A percentile compares a stretch with the other conserved stretches of the same genome.
Conservation (phyloP, 208 protist species). For the Angomonas desouzai region DNA sequence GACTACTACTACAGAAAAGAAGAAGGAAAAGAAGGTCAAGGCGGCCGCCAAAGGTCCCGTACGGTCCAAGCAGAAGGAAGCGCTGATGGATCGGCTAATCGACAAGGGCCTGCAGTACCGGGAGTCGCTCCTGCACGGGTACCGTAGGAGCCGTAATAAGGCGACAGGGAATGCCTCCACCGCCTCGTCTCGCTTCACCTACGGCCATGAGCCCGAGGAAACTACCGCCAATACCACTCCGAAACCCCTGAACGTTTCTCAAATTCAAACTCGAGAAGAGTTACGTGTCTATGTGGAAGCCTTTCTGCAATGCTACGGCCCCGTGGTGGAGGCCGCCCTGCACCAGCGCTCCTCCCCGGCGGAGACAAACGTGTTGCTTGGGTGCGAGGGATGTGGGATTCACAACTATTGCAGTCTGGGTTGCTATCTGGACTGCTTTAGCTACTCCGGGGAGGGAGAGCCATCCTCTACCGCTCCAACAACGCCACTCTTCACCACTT, state of each 20-base stretch:
- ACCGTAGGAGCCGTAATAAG: too few species aligned
- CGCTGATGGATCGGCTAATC: background rate
- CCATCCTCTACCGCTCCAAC: background rate
- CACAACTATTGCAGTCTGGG: slow-evolving; percentile 1
- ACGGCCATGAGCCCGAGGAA: background rate
- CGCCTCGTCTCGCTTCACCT: too few species aligned
- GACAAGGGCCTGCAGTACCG: background rate
- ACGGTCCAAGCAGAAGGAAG: background rate
- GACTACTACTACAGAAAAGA: background rate
- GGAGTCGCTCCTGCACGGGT: background rate
- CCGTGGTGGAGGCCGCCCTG: background rate
- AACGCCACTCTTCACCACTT: background rate
- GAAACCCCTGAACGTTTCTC: background rate
- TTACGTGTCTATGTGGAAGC: background rate
- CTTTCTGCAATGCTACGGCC: background rate
- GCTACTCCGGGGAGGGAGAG: background rate
- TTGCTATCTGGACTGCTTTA: slow-evolving; percentile 1
- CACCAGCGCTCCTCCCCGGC: background rate
- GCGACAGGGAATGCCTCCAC: too few species aligned
- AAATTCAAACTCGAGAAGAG: background rate
- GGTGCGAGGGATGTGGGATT: slow-evolving; percentile 5
- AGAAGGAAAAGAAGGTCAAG: background rate
- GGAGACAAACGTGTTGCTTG: background rate
- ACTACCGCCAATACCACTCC: background rate
- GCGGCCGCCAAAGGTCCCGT: background rate